phyloP scores from a whole-genome alignment of 192 early-diverging fungal species.

The Chytriomyces sp. region DNA sequence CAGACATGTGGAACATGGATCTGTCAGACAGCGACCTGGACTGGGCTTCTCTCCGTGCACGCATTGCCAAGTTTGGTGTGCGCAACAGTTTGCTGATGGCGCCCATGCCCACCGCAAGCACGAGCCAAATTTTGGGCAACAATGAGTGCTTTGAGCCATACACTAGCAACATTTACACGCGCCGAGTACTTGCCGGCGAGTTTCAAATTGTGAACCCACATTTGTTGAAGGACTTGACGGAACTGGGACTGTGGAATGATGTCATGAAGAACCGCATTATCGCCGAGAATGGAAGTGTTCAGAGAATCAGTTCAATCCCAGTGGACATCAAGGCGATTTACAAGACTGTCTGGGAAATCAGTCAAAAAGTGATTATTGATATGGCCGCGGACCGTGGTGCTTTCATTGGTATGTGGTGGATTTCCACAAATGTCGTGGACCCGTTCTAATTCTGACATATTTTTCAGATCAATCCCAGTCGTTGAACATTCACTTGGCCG shows the following conservation, averaged over 20 bases:
- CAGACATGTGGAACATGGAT: constrained; percentile 89
- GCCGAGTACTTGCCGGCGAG: constrained; percentile 94
- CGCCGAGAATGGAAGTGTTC: constrained; percentile 85
- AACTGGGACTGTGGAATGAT: constrained; percentile 92
- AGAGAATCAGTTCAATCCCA: constrained; percentile 78
- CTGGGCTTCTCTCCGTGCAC: constrained; percentile 81
- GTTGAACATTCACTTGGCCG: constrained; percentile 93
- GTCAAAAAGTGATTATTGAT: constrained; percentile 87
- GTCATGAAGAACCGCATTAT: constrained; percentile 93
- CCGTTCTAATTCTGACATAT: constrained; percentile 3
- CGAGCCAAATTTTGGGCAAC: constrained; percentile 95
- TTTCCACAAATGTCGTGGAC: constrained; percentile 22
- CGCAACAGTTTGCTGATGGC: constrained; percentile 94
- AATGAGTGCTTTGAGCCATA: constrained; percentile 94
- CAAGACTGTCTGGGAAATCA: constrained; percentile 98
- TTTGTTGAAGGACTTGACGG: constrained; percentile 93
- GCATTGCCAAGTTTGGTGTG: constrained; percentile 81
- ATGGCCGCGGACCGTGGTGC: constrained; percentile 97
- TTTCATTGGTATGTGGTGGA: constrained; percentile 68
- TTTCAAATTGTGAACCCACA: constrained; percentile 99
- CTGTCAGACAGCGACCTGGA: constrained; percentile 74
- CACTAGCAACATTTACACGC: constrained; percentile 92
- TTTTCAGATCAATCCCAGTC: constrained; percentile 87
- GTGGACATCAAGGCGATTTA: constrained; percentile 90
- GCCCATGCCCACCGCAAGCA: constrained; percentile 98